Evolutionary conservation across 2,329 filamentous ascomycete species (phyloP).

Genomic region (Colletotrichum euphorbiae): DNA sequence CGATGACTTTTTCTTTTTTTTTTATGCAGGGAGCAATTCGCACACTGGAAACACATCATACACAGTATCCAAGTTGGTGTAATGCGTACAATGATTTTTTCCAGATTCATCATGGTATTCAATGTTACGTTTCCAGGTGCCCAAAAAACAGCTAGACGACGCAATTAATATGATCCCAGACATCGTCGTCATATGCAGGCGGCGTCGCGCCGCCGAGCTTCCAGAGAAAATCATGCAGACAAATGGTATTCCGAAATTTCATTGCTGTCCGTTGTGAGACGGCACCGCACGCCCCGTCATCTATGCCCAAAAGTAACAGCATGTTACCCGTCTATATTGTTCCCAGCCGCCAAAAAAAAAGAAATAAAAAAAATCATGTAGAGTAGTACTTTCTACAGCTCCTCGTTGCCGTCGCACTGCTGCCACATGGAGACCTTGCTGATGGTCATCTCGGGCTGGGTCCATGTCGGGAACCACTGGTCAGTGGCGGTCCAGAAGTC

Average conservation of each 20-base stretch:
- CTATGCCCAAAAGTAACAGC: constrained; percentile 22
- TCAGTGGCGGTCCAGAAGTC: constrained; percentile 81
- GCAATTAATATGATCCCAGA: constrained; percentile 14
- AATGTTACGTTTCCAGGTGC: background rate
- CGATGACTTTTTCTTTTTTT: too few species aligned
- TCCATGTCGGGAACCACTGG: constrained; percentile 79
- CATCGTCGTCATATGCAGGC: constrained; percentile 20
- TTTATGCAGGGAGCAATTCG: too few species aligned
- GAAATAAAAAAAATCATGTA: background rate
- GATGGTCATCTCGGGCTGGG: constrained; percentile 74
- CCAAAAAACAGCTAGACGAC: background rate
- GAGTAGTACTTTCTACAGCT: constrained; percentile 49
- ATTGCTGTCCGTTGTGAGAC: constrained; percentile 28
- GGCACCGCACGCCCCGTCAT: constrained; percentile 30
- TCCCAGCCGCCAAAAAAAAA: background rate
- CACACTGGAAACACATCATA: too few species aligned
- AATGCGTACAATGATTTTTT: background rate
- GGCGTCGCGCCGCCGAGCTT: constrained; percentile 5
- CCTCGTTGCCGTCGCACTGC: constrained; percentile 73
- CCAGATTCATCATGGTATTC: constrained; percentile 22
- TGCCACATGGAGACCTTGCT: constrained; percentile 78
- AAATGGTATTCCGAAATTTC: constrained; percentile 32
- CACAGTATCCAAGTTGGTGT: rapidly evolving
- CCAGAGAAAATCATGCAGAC: background rate
- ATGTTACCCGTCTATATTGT: constrained; percentile 37